These are phyloP conservation scores for Didymella sp. DNA, from an alignment of 2,329 filamentous ascomycete species.

Conservation along the genomic window DNA sequence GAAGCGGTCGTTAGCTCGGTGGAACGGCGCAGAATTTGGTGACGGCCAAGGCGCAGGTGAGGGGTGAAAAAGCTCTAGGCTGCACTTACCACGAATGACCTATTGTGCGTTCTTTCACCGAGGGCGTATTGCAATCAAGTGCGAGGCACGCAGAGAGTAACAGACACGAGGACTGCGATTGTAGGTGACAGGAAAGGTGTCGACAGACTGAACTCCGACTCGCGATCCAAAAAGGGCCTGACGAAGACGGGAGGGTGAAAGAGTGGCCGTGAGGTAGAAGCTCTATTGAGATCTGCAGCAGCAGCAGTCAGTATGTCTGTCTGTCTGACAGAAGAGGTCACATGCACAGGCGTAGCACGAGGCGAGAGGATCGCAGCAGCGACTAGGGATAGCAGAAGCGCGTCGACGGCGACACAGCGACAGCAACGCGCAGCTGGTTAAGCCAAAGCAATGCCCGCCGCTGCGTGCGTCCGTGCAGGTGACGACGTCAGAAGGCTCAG, in stretches of 20 bases:
- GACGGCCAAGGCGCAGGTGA: constrained; percentile 15
- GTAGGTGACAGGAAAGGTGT: constrained; percentile 42
- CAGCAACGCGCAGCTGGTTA: constrained; percentile 11
- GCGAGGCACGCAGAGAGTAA: constrained; percentile 27
- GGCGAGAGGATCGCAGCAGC: constrained; percentile 21
- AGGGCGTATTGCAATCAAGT: constrained; percentile 24
- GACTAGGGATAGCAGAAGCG: constrained; percentile 14
- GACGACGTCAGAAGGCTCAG: constrained; percentile 30
- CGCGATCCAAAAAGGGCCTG: constrained; percentile 34
- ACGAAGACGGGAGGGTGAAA: constrained; percentile 32
- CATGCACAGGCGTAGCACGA: constrained; percentile 40
- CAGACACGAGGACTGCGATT: constrained; percentile 31
- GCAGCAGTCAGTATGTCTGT: constrained; percentile 31
- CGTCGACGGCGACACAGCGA: constrained; percentile 10
- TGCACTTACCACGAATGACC: constrained; percentile 40
- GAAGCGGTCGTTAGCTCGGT: constrained; percentile 37
- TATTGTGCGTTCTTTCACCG: constrained; percentile 25
- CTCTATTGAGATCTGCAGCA: constrained; percentile 21
- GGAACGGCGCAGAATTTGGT: constrained; percentile 24
- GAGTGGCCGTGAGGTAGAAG: constrained; percentile 41
- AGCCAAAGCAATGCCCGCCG: constrained; percentile 8
- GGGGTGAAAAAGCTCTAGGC: constrained; percentile 22
- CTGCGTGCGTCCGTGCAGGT: constrained; percentile 27
- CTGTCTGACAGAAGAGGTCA: constrained; percentile 42
- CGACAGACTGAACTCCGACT: constrained; percentile 42